phyloP scores from a whole-genome alignment of 805 yeast genomes.

The Suhomyces kilbournensis region DNA sequence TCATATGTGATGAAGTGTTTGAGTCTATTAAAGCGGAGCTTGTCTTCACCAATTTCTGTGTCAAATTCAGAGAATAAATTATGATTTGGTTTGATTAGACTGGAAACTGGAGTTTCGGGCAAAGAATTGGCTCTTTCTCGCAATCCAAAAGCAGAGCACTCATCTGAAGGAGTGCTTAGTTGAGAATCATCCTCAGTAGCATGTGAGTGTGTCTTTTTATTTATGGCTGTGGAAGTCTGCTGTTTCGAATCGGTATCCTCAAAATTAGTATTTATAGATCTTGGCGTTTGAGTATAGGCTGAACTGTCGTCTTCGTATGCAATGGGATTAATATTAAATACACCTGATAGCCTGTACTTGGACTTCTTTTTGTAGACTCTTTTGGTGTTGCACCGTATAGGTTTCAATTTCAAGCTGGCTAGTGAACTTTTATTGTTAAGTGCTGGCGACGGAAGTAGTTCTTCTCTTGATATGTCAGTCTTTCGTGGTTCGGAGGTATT shows the following conservation, averaged over 20 bases:
- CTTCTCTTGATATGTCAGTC: not conserved
- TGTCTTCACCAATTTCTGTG: conserved; percentile 10
- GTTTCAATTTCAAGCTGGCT: conserved; percentile 37
- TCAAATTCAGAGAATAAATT: conserved; percentile 4
- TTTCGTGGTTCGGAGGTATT: not conserved
- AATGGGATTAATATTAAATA: conserved; percentile 38
- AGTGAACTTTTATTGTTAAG: conserved; percentile 20
- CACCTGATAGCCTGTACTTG: conserved; percentile 36
- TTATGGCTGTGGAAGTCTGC: not conserved
- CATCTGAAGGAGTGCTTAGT: conserved; percentile 10
- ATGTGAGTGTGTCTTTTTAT: not conserved
- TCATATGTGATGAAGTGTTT: conserved; percentile 22
- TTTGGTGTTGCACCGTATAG: conserved; percentile 32
- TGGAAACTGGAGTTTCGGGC: conserved; percentile 12
- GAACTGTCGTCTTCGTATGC: conserved; percentile 17
- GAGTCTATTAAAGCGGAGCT: conserved; percentile 16
- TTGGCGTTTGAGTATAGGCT: conserved; percentile 5
- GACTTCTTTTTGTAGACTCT: conserved; percentile 39
- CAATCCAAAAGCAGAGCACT: not conserved
- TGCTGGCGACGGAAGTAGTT: not conserved
- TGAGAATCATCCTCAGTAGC: conserved; percentile 3
- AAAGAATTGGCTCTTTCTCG: conserved; percentile 19
- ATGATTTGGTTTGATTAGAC: not conserved
- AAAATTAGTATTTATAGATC: conserved; percentile 5
- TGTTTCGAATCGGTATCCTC: not conserved